phyloP scores from a whole-genome alignment of 257 asterid species.

The Gentiana macrophylla region DNA sequence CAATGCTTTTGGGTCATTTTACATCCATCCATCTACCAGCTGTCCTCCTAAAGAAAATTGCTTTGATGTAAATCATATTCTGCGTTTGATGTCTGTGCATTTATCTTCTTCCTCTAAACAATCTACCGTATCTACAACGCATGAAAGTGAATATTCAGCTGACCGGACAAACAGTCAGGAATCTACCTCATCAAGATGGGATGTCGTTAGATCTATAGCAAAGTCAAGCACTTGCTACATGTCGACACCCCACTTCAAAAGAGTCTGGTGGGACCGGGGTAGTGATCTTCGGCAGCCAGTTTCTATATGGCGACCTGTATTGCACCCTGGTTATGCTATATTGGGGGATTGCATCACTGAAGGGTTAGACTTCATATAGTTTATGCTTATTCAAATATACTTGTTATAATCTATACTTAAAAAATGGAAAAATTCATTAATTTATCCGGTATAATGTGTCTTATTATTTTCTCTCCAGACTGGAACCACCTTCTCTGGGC shows the following conservation, averaged over 20 bases:
- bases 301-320: constrained; percentile 95
- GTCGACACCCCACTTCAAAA: constrained; percentile 88
- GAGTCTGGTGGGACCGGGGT: constrained; percentile 99
- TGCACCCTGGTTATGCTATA: constrained; percentile 72
- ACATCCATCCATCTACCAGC: constrained; percentile 55
- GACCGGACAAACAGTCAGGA: constrained; percentile 35
- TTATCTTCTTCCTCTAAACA: constrained; percentile 46
- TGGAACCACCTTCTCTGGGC: constrained; percentile 97
- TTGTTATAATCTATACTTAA: background rate
- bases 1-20: constrained; percentile 81
- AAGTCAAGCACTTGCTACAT: constrained; percentile 48
- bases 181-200: constrained; percentile 85
- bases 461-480: constrained; percentile 35
- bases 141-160: constrained; percentile 26
- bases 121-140: constrained; percentile 33
- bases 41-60: constrained; percentile 49
- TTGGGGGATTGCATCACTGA: constrained; percentile 93
- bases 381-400: constrained; percentile 6
- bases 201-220: constrained; percentile 75
- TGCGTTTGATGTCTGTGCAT: constrained; percentile 60
- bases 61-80: constrained; percentile 83
- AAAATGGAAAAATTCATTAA: constrained; percentile 1
- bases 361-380: constrained; percentile 42
- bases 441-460: no score
- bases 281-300: constrained; percentile 82